Evolutionary conservation across 164 flowering plant genomes (phyloP).

Genomic region (Dillenia turbinata): DNA sequence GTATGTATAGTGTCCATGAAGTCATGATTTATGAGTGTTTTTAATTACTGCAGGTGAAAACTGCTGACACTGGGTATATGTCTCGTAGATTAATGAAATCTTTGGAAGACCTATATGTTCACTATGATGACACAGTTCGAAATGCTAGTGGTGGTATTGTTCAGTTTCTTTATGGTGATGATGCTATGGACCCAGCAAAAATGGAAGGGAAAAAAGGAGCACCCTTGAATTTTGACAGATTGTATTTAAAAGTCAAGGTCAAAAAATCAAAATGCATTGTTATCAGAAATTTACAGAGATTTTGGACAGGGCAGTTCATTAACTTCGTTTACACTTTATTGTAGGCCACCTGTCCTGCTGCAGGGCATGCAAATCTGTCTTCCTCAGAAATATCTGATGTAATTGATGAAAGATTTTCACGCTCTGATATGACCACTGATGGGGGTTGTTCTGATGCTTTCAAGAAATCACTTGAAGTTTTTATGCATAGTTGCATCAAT

Average conservation of each 20-base stretch:
- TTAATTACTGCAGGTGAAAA: constrained; percentile 71
- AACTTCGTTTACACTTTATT: neutral
- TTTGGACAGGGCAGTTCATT: neutral
- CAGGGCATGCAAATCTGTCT: constrained; percentile 30
- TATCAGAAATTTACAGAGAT: neutral
- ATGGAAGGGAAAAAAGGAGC: constrained; percentile 82
- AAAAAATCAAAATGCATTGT: neutral
- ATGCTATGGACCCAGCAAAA: constrained; percentile 92
- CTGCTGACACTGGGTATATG: constrained; percentile 99
- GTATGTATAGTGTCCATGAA: too few relatives aligned
- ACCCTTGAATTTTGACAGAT: constrained; percentile 74
- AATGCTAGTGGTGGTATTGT: constrained; percentile 71
- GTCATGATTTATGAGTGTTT: neutral
- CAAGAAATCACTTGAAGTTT: constrained; percentile 29
- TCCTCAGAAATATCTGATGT: constrained; percentile 34
- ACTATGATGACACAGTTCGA: constrained; percentile 85
- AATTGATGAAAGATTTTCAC: constrained; percentile 30
- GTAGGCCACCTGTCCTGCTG: constrained; percentile 84
- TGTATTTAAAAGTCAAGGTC: constrained; percentile 76
- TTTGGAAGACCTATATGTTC: constrained; percentile 75
- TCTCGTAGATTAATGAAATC: constrained; percentile 92
- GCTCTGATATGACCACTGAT: constrained; percentile 29
- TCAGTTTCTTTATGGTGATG: constrained; percentile 95
- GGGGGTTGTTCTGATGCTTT: constrained; percentile 59
- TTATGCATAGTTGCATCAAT: constrained; percentile 24